These are phyloP conservation scores for Wickerhamomyces xylosicus DNA, from an alignment of 805 yeast genomes.

Conservation along the genomic window DNA sequence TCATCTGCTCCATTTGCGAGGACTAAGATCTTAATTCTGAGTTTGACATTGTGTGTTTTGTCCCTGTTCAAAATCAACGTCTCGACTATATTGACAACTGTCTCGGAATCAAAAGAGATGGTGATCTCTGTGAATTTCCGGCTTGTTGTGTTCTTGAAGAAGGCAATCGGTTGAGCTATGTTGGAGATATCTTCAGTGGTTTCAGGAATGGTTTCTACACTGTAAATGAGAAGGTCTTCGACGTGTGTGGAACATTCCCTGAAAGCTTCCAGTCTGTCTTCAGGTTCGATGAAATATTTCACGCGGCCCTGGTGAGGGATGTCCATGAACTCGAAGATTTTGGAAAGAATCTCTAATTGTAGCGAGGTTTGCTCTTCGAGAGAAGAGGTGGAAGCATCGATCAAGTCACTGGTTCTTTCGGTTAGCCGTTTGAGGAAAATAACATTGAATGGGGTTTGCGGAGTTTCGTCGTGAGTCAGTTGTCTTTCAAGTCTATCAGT, in stretches of 20 bases:
- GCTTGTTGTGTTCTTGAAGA: constrained; percentile 2
- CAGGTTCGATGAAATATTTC: constrained; percentile 44
- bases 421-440: constrained; percentile 49
- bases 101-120: constrained; percentile 2
- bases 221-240: constrained; percentile 15
- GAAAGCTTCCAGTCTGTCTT: constrained; percentile 56
- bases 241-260: constrained; percentile 64
- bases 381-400: constrained; percentile 46
- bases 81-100: constrained; percentile 1
- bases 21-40: constrained; percentile 1
- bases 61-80: constrained; percentile 2
- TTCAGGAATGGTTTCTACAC: constrained; percentile 4
- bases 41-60: constrained; percentile 1
- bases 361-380: constrained; percentile 19
- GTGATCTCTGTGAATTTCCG: constrained; percentile 2
- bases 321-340: constrained; percentile 25
- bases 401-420: constrained; percentile 58
- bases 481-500: not conserved
- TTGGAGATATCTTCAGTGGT: constrained; percentile 1
- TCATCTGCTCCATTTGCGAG: constrained; percentile 1
- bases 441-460: constrained; percentile 30
- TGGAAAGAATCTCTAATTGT: constrained; percentile 23
- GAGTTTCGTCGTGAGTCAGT: constrained; percentile 11
- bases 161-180: constrained; percentile 5
- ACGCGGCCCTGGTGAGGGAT: constrained; percentile 70